Conservation (phyloP, 306 rosid species). For the Sechiopsis laciniata region DNA sequence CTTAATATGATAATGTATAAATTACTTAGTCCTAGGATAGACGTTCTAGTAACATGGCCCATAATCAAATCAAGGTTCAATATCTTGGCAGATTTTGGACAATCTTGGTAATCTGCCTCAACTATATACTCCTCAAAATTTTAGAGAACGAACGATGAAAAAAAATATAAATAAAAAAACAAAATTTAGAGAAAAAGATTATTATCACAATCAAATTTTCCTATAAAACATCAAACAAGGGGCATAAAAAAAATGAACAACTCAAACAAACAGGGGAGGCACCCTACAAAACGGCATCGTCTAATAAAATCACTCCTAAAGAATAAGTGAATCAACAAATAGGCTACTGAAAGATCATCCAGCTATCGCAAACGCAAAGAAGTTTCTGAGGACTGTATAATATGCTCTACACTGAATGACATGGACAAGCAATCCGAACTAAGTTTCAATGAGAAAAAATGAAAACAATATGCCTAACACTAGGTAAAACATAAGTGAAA, state of each 20-base stretch:
- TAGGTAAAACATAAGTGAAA: no score
- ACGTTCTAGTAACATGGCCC: background rate
- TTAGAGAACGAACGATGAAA: background rate
- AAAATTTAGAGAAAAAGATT: background rate
- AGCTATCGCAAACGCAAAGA: background rate
- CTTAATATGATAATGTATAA: constrained; percentile 2
- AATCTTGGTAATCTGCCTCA: constrained; percentile 1
- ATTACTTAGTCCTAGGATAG: background rate
- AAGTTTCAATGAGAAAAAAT: background rate
- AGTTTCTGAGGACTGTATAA: background rate
- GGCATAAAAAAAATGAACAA: no score
- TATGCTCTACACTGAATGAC: background rate
- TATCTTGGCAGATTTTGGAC: background rate
- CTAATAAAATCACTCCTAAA: no score
- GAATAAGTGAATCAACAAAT: background rate
- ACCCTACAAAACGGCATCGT: no score
- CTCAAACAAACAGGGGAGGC: no score
- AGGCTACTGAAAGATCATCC: constrained; percentile 6
- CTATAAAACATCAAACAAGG: no score
- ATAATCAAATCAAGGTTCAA: constrained; percentile 12
- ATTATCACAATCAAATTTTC: no score
- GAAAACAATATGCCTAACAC: background rate
- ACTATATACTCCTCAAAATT: background rate
- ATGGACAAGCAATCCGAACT: background rate
- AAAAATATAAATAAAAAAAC: background rate